Conservation (phyloP, 1,139 yeast genomes). For the Yamadazyma siamensis region DNA sequence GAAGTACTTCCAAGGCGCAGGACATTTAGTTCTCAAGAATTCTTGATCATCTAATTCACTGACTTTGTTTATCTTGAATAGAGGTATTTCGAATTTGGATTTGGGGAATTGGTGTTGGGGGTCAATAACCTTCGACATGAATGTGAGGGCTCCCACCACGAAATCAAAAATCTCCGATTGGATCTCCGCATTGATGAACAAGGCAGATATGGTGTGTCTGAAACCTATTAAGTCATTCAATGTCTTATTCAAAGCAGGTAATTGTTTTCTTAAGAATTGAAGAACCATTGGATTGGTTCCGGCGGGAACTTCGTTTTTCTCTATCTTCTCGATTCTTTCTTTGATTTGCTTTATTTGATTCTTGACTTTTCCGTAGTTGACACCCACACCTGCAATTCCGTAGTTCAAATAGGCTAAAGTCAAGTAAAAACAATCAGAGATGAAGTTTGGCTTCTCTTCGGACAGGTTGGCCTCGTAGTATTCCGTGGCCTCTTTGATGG, state of each 20-base stretch:
- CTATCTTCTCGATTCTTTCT: conserved; percentile 49
- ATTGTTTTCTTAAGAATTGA: conserved; percentile 30
- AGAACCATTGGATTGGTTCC: conserved; percentile 30
- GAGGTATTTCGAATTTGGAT: conserved; percentile 56
- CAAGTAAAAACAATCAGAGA: conserved; percentile 82
- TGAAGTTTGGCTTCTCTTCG: conserved; percentile 57
- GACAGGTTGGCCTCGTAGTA: conserved; percentile 39
- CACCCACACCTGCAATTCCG: conserved; percentile 79
- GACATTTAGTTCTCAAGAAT: conserved; percentile 59
- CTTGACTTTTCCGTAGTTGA: conserved; percentile 54
- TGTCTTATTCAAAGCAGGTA: conserved; percentile 45
- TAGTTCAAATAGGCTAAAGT: conserved; percentile 79
- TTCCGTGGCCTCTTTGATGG: conserved; percentile 64
- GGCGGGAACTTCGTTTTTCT: conserved; percentile 26
- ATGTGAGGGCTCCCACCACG: conserved; percentile 70
- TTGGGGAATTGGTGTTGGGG: conserved; percentile 66
- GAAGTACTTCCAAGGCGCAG: conserved; percentile 73
- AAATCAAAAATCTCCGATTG: conserved; percentile 74
- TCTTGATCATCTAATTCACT: conserved; percentile 66
- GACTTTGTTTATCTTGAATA: conserved; percentile 49
- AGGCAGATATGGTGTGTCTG: conserved; percentile 55
- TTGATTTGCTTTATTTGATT: conserved; percentile 50
- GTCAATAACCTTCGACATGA: conserved; percentile 68
- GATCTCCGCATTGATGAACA: conserved; percentile 51
- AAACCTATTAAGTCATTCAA: conserved; percentile 39